Percentiles rank a stretch among this genome's conserved stretches.
Evolutionary conservation across 2,329 filamentous ascomycete genomes (phyloP).

Genomic region (Calycina marina): DNA sequence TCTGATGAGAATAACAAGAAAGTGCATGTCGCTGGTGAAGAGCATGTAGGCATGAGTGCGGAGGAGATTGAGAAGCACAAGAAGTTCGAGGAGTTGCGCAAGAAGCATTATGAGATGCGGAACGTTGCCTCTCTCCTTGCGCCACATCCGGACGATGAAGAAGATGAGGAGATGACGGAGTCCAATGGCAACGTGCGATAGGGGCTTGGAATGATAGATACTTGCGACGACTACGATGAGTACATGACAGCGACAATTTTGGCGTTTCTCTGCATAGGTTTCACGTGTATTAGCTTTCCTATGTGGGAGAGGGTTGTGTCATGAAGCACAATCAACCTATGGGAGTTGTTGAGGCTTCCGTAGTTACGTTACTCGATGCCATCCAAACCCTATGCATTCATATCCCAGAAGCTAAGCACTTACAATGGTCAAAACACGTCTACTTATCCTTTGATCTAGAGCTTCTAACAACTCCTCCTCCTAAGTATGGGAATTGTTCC

Average conservation of each 20-base stretch:
- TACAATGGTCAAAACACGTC: too few relatives aligned
- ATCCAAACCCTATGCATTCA: too few relatives aligned
- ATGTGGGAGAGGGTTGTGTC: background rate
- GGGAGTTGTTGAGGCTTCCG: too few relatives aligned
- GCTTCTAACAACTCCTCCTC: background rate
- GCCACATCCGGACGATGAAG: conserved; percentile 52
- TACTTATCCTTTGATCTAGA: too few relatives aligned
- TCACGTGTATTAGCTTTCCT: background rate
- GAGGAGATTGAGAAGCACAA: conserved; percentile 85
- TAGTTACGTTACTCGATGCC: too few relatives aligned
- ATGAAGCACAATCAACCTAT: background rate
- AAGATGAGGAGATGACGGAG: conserved; percentile 32
- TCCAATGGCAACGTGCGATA: conserved; percentile 16
- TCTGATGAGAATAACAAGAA: conserved; percentile 47
- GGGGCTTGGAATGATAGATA: conserved; percentile 1
- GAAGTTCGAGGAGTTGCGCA: conserved; percentile 78
- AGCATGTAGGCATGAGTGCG: conserved; percentile 39
- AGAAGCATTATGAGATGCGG: conserved; percentile 98
- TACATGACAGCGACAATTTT: background rate
- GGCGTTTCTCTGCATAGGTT: background rate
- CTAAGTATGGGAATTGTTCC: background rate
- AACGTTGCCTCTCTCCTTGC: conserved; percentile 80
- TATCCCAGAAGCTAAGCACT: too few relatives aligned
- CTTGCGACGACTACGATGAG: background rate
- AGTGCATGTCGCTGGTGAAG: conserved; percentile 60